Conservation (phyloP, 257 asterid species). For the Eucommia ulmoides region DNA sequence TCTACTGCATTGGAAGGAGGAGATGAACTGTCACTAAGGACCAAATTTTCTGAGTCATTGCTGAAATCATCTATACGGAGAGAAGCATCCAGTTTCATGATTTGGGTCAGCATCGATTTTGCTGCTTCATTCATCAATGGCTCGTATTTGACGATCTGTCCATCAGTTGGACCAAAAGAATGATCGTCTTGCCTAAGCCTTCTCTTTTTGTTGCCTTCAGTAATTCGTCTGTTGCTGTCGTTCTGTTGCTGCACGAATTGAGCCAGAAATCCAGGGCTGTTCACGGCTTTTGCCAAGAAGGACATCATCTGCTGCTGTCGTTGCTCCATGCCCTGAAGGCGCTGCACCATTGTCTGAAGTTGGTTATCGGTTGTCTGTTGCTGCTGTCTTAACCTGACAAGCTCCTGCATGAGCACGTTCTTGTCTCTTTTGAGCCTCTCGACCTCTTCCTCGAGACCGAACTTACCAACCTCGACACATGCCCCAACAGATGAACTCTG, state of each 20-base stretch:
- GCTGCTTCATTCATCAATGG: conserved; percentile 84
- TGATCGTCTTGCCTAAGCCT: conserved; percentile 64
- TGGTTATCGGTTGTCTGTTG: conserved; percentile 82
- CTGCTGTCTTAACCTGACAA: conserved; percentile 80
- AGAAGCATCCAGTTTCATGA: conserved; percentile 54
- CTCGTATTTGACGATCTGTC: conserved; percentile 80
- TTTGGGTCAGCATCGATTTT: conserved; percentile 63
- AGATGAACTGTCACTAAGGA: conserved; percentile 32
- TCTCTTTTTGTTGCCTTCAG: conserved; percentile 75
- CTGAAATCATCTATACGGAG: conserved; percentile 43
- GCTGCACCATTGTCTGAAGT: conserved; percentile 69
- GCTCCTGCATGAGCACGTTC: conserved; percentile 95
- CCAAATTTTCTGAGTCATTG: conserved; percentile 31
- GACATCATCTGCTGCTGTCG: conserved; percentile 98
- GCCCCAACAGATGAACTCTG: too few species aligned
- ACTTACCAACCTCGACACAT: too few species aligned
- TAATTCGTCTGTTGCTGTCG: conserved; percentile 42
- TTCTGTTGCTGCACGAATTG: conserved; percentile 83
- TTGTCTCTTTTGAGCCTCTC: too few species aligned
- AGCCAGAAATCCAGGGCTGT: conserved; percentile 85
- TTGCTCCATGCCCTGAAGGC: conserved; percentile 96
- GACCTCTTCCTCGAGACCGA: too few species aligned
- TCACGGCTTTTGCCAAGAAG: conserved; percentile 89
- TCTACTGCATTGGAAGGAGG: conserved; percentile 22
- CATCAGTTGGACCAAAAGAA: conserved; percentile 36